Evolutionary conservation across 2,329 filamentous ascomycete genomes (phyloP).

Genomic region (Trichoderma pleuroti): DNA sequence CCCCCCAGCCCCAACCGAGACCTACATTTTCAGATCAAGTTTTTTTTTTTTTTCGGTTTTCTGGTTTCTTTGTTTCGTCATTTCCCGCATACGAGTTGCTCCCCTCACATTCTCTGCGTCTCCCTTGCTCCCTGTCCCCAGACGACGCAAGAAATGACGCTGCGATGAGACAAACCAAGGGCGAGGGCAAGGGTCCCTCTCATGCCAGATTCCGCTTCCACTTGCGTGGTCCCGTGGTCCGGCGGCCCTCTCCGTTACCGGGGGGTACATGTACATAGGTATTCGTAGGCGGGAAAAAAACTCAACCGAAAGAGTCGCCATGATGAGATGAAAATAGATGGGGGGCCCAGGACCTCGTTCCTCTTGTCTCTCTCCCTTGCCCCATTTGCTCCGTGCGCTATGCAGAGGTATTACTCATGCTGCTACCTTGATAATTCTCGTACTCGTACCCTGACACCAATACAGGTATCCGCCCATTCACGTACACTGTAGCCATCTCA

Average conservation of each 20-base stretch:
- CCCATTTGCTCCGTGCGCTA: not conserved
- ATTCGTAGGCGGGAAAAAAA: no score
- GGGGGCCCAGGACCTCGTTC: not conserved
- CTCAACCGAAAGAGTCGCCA: not conserved
- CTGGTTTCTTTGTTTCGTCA: not conserved
- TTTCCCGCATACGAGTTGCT: not conserved
- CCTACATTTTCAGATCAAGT: not conserved
- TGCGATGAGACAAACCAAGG: not conserved
- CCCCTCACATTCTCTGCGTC: not conserved
- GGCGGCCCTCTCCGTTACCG: not conserved
- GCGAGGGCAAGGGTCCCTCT: not conserved
- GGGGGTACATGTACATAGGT: no score
- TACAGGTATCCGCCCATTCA: not conserved
- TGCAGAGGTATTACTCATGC: not conserved
- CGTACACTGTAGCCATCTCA: not conserved
- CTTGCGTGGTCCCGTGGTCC: not conserved
- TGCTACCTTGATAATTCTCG: not conserved
- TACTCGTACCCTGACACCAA: not conserved
- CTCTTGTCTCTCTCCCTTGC: slow-evolving; percentile 2
- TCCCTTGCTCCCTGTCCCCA: not conserved
- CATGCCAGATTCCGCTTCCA: slow-evolving; percentile 9
- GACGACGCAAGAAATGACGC: not conserved
- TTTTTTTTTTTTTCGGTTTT: not conserved
- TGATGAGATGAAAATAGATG: not conserved
- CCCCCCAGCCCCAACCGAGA: slow-evolving; percentile 2